Base-by-base conservation (phyloP, 495 filamentous ascomycete species). In the Penicillium crystallinum region DNA sequence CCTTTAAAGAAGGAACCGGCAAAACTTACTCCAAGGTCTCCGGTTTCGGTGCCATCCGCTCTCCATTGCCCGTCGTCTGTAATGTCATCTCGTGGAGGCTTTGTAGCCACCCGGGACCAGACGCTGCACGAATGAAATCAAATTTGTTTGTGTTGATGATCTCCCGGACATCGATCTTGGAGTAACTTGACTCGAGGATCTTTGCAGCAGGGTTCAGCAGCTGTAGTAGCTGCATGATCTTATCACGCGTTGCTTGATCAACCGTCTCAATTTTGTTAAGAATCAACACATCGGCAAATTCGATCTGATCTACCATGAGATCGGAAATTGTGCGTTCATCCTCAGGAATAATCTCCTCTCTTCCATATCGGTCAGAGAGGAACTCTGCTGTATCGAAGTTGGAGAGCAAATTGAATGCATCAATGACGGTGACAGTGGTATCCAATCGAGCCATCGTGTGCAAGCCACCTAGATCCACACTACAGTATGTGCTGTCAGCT, bases 311-410 rank as follows among this genome's bases (percentile, higher is more conserved):
- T 0, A 81, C 78, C 66, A 82, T 78, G 2, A 82, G 71, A 46
- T 84, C 78, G 11, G 79, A 81, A 37, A 82, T 80, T 1, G 79
- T 82, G 3, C 80, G 72, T 31, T 84, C 79, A 42, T 84, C 81
- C 49, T 84, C 81, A 0, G 72, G 65, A 0, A 75, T 67, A 12
- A 77, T 69, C 30, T 65, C 69, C 1, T 72, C 62, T 5, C 48
- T 46, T 0, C 71, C 71, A 44, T 73, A 72, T 9, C 80, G 75
- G 30, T 78, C 74, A 0, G 74, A 77, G 2, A 82, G 65, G 39
- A 81, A 76, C 41, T 83, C 80, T n/a, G 69, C 61, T 2, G 81
- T 82, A 41, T 78, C 72, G 44, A 83, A 81, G 52, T 79, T 78
- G 14, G 75, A 65, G 43, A 81, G 75, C 14, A 83, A 70, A 22